A percentile compares a stretch with the other conserved stretches of the same genome.
Evolutionary conservation across 2,329 filamentous ascomycete species (phyloP).

Genomic region (Fusarium sp.): DNA sequence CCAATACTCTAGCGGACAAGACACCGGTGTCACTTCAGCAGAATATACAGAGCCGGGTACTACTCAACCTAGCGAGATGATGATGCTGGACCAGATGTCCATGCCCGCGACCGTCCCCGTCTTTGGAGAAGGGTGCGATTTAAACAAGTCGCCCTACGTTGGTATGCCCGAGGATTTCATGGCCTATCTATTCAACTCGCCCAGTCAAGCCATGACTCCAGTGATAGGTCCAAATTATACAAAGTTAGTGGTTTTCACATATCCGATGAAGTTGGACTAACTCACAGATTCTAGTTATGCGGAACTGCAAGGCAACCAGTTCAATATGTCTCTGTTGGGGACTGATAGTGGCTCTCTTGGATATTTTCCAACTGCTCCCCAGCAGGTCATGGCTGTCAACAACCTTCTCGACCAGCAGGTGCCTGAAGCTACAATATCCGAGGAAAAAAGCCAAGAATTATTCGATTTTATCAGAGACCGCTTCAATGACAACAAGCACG

Average conservation of each 20-base stretch:
- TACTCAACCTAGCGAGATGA: conserved; percentile 63
- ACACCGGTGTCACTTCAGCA: conserved; percentile 48
- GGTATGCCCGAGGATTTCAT: conserved; percentile 89
- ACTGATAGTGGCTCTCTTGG: conserved; percentile 61
- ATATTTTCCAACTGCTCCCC: conserved; percentile 69
- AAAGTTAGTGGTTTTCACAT: conserved; percentile 57
- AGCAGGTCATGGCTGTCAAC: conserved; percentile 90
- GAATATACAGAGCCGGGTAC: conserved; percentile 61
- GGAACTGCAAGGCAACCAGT: conserved; percentile 58
- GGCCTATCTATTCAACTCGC: conserved; percentile 79
- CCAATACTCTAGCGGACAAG: conserved; percentile 58
- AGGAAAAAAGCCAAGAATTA: conserved; percentile 86
- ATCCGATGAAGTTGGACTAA: conserved; percentile 39
- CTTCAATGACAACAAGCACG: conserved; percentile 83
- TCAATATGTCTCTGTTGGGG: conserved; percentile 59
- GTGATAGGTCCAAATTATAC: conserved; percentile 57
- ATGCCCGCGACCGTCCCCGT: conserved; percentile 80
- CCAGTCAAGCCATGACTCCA: conserved; percentile 53
- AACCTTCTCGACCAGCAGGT: conserved; percentile 84
- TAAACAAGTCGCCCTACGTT: conserved; percentile 84
- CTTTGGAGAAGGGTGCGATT: conserved; percentile 82
- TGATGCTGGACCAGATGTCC: conserved; percentile 71
- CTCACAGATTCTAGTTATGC: conserved; percentile 58
- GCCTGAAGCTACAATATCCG: conserved; percentile 83
- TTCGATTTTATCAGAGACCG: conserved; percentile 82